phyloP scores from a whole-genome alignment of 768 basidiomycete species.

The Exsudoporus frostii region DNA sequence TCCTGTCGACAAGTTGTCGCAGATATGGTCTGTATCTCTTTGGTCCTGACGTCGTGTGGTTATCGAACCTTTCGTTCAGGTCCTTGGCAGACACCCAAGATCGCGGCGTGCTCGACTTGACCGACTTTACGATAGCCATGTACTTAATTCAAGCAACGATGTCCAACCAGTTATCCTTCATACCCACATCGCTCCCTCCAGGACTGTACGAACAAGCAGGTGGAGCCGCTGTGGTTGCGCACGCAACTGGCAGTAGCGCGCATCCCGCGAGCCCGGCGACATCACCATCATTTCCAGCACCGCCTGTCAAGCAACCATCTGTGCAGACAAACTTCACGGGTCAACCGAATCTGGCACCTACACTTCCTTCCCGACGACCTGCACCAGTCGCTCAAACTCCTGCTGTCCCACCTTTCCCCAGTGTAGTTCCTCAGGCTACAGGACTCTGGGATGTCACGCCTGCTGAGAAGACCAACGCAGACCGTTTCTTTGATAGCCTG shows the following conservation, averaged over 20 bases:
- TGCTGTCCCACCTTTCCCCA: constrained; percentile 27
- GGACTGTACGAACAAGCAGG: constrained; percentile 83
- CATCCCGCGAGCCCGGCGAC: constrained; percentile 57
- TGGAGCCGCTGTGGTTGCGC: constrained; percentile 41
- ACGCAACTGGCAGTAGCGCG: constrained; percentile 58
- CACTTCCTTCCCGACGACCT: constrained; percentile 23
- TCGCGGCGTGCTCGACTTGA: constrained; percentile 80
- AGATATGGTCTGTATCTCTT: constrained; percentile 73
- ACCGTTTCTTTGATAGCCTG: constrained; percentile 78
- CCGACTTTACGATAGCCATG: constrained; percentile 96
- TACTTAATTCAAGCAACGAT: constrained; percentile 93
- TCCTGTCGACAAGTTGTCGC: constrained; percentile 78
- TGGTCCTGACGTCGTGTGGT: background rate
- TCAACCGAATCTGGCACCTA: constrained; percentile 27
- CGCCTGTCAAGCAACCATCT: constrained; percentile 62
- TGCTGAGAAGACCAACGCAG: constrained; percentile 72
- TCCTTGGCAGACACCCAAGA: constrained; percentile 93
- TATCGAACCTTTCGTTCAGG: constrained; percentile 43
- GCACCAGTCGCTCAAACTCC: constrained; percentile 18
- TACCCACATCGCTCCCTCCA: constrained; percentile 76
- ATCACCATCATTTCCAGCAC: constrained; percentile 39
- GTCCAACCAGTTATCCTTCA: constrained; percentile 67
- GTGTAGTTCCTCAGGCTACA: constrained; percentile 24
- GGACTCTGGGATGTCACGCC: constrained; percentile 80
- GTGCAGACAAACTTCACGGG: constrained; percentile 51